These are phyloP conservation scores for Myxozyma kluyveri DNA, from an alignment of 805 yeast genomes.

Conservation along the genomic window DNA sequence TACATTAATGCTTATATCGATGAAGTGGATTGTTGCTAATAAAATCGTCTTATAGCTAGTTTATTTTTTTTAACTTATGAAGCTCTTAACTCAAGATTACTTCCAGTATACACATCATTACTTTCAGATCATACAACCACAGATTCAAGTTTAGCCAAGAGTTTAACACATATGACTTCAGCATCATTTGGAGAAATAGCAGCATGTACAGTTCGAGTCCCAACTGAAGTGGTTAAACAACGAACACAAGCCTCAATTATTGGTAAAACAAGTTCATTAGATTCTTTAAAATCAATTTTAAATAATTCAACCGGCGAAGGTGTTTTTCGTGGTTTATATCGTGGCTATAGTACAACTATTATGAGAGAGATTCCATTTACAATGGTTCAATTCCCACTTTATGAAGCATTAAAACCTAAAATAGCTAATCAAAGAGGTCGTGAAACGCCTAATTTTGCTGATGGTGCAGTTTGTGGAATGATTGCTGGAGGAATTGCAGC, in stretches of 20 bases:
- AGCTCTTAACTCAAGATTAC: conserved; percentile 49
- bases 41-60: conserved; percentile 45
- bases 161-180: conserved; percentile 73
- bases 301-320: conserved; percentile 76
- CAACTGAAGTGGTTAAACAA: conserved; percentile 95
- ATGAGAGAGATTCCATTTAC: conserved; percentile 97
- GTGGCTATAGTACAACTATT: conserved; percentile 92
- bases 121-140: conserved; percentile 4
- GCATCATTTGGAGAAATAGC: conserved; percentile 90
- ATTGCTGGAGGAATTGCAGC: conserved; percentile 94
- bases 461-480: conserved; percentile 88
- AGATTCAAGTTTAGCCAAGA: conserved; percentile 35
- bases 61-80: conserved; percentile 84
- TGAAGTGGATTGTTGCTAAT: not conserved
- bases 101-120: conserved; percentile 27
- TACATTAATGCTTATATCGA: not conserved
- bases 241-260: conserved; percentile 70
- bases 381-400: conserved; percentile 89
- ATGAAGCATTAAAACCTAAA: conserved; percentile 70
- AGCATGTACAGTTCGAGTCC: conserved; percentile 92
- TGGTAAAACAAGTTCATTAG: conserved; percentile 52
- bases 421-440: conserved; percentile 49
- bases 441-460: conserved; percentile 54
- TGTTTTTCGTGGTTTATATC: conserved; percentile 67
- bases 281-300: conserved; percentile 62